These are phyloP conservation scores for Phytophthora foliorum DNA, from an alignment of 352 stramenopile species.

Conservation along the genomic window DNA sequence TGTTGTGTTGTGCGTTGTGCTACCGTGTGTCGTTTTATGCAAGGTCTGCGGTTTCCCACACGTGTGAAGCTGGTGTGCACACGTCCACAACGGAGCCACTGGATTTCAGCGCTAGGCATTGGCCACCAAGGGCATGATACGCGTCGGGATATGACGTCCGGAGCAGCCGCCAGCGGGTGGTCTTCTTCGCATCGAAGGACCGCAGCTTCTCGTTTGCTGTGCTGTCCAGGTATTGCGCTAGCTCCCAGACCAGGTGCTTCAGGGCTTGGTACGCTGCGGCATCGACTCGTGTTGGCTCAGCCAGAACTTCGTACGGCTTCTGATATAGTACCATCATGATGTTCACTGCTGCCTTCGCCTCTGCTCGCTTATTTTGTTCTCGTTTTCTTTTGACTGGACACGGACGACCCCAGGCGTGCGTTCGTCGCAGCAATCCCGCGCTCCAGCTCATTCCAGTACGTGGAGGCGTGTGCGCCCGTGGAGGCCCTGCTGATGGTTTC, in stretches of 20 bases:
- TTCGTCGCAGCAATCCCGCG: not conserved
- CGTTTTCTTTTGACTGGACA: conserved; percentile 2
- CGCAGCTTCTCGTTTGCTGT: not conserved
- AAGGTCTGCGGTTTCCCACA: not conserved
- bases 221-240: not conserved
- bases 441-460: not conserved
- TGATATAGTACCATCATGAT: conserved; percentile 14
- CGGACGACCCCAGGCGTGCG: no score
- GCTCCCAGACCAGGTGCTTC: not conserved
- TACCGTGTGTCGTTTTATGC: no score
- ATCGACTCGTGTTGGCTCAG: not conserved
- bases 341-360: conserved; percentile 8
- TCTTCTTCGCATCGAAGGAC: conserved; percentile 1
- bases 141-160: not conserved
- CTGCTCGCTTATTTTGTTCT: conserved; percentile 14
- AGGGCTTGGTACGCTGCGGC: not conserved
- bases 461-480: not conserved
- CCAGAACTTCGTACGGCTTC: not conserved
- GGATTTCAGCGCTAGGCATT: not conserved
- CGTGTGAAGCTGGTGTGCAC: not conserved
- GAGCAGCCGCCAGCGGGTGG: not conserved
- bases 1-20: no score
- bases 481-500: no score
- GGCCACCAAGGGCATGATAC: not conserved
- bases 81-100: not conserved